Percentiles rank a stretch among this genome's conserved stretches.
Conservation (phyloP, 345 rosid genomes). For the Bruguiera parviflora region DNA sequence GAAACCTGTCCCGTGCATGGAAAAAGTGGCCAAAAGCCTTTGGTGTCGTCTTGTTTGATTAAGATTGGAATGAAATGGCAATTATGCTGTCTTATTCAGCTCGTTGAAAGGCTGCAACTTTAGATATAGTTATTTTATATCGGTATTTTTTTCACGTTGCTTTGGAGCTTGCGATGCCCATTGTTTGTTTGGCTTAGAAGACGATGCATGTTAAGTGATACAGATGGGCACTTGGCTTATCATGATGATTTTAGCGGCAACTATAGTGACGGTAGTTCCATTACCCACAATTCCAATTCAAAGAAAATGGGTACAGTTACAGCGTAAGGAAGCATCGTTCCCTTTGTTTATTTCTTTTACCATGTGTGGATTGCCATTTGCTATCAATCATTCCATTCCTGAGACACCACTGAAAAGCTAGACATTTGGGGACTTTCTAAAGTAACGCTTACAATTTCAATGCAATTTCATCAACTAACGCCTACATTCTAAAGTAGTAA, state of each 20-base stretch:
- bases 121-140: neutral
- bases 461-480: too few relatives aligned
- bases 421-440: neutral
- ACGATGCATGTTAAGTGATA: neutral
- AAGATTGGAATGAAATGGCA: conserved; percentile 26
- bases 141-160: neutral
- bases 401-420: neutral
- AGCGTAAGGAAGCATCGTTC: too few relatives aligned
- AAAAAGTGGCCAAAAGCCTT: neutral
- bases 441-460: too few relatives aligned
- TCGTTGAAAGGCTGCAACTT: conserved; percentile 23
- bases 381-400: neutral
- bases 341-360: too few relatives aligned
- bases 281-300: too few relatives aligned
- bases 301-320: too few relatives aligned
- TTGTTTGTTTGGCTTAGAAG: conserved; percentile 10
- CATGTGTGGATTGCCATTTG: too few relatives aligned
- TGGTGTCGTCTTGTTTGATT: conserved; percentile 5
- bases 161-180: conserved; percentile 5
- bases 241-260: too few relatives aligned
- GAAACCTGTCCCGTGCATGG: neutral
- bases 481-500: too few relatives aligned
- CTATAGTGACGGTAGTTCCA: too few relatives aligned
- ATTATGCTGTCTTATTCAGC: conserved; percentile 26
- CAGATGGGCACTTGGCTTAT: too few relatives aligned